Percentiles rank a stretch among this genome's conserved stretches.
phyloP scores from a whole-genome alignment of 2,329 filamentous ascomycete species.

The Microdochium trichocladiopsis region DNA sequence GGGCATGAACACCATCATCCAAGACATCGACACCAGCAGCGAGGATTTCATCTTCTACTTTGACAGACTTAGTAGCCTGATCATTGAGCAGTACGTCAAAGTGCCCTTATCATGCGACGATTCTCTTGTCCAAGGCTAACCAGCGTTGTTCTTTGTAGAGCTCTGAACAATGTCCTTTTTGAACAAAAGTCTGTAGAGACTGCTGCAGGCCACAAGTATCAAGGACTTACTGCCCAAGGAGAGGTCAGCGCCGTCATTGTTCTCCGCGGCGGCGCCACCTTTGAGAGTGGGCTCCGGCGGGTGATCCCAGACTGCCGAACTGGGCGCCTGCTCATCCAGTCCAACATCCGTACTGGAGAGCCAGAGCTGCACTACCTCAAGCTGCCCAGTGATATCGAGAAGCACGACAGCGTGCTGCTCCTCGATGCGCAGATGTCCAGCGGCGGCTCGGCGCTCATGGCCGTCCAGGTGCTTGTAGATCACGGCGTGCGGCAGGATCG shows the following conservation, averaged over 20 bases:
- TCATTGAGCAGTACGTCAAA: constrained; percentile 76
- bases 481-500: constrained; percentile 79
- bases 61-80: constrained; percentile 75
- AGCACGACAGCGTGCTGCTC: constrained; percentile 75
- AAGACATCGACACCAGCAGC: constrained; percentile 67
- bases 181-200: constrained; percentile 58
- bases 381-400: constrained; percentile 64
- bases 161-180: constrained; percentile 72
- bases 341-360: constrained; percentile 75
- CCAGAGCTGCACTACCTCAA: constrained; percentile 89
- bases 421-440: constrained; percentile 93
- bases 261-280: constrained; percentile 78
- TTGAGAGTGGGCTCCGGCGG: constrained; percentile 81
- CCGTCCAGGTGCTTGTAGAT: constrained; percentile 89
- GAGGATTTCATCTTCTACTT: constrained; percentile 99
- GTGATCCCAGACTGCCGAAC: constrained; percentile 91
- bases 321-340: constrained; percentile 85
- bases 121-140: not conserved
- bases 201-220: constrained; percentile 61
- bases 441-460: constrained; percentile 82
- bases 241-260: constrained; percentile 82
- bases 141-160: constrained; percentile 43
- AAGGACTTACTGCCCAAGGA: constrained; percentile 63
- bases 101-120: constrained; percentile 13
- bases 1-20: constrained; percentile 86